Evolutionary conservation across 495 filamentous ascomycete genomes (phyloP), one percentile per base, ranked within the genome.

Genomic region (Aspergillus heteromorphus): DNA sequence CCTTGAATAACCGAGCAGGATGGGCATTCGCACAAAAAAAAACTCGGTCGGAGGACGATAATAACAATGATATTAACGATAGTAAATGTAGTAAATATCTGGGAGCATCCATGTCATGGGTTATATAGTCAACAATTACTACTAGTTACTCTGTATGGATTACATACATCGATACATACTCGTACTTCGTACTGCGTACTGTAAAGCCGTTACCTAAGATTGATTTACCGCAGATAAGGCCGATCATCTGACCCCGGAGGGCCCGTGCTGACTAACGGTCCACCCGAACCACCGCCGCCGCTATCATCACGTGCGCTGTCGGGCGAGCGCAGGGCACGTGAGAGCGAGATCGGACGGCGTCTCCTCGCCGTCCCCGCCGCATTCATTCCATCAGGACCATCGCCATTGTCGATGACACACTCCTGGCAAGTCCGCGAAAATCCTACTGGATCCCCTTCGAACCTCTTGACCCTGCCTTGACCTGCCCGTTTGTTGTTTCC

Each of bases 331-430:
- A 38, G 34, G n/a, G 11, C 57, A 56, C 53, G 58, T 50, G 49
- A 53, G 43, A 56, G 58, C 58, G 58, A 60, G 58, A 60, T 60
- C 58, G 58, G 58, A 56, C 50, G 47, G 40, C 29, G 38, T 56
- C 53, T 53, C 23, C 40, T 53, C 45, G 45, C 50, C 29, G 31
- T n/a, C 34, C 34, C 45, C 23, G 16, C 41, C 19, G 40, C 29
- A 29, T 29, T 47, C 21, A n/a, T 20, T 27, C 43, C 43, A 47
- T 29, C 43, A 29, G 43, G 21, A 47, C n/a, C 34, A 38, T n/a
- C 34, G 13, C 34, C 11, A 13, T 38, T n/a, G 34, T n/a, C 34
- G n/a, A 38, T 3, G 3, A n/a, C 34, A 14, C 5, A 36, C 31
- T 36, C 4, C 31, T 14, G 13, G 13, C 31, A 6, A 2, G 23